Conservation (phyloP, 2,329 filamentous ascomycete genomes). For the Fusarium stilboides region DNA sequence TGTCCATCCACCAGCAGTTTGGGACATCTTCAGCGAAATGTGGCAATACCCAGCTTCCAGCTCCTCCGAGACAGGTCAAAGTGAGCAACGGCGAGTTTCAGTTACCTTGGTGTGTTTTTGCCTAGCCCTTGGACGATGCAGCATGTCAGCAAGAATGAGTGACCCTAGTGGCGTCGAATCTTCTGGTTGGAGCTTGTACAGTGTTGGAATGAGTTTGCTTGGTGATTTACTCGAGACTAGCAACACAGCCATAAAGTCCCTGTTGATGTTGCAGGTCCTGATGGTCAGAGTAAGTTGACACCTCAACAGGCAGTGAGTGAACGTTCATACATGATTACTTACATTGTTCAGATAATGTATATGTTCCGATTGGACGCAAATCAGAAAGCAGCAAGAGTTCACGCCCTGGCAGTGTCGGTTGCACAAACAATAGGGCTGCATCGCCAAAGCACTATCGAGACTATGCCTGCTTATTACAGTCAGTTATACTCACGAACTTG, state of each 20-base stretch:
- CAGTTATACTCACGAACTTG: conserved; percentile 37
- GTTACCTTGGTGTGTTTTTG: conserved; percentile 38
- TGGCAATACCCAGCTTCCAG: conserved; percentile 32
- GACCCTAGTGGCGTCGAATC: conserved; percentile 36
- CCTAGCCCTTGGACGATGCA: conserved; percentile 37
- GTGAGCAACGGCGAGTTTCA: conserved; percentile 30
- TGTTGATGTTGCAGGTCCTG: conserved; percentile 35
- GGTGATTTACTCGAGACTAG: conserved; percentile 33
- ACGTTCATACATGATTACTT: neutral
- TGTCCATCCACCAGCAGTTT: conserved; percentile 30
- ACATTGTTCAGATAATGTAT: conserved; percentile 28
- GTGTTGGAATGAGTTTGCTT: conserved; percentile 28
- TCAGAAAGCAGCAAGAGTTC: conserved; percentile 31
- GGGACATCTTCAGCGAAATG: conserved; percentile 37
- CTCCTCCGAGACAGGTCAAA: conserved; percentile 12
- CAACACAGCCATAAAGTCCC: conserved; percentile 32
- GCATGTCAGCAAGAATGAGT: conserved; percentile 32
- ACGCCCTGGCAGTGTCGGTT: conserved; percentile 28
- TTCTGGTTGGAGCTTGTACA: conserved; percentile 38
- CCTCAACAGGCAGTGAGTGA: no score
- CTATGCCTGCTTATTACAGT: conserved; percentile 29
- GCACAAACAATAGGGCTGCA: conserved; percentile 37
- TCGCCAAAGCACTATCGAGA: conserved; percentile 31
- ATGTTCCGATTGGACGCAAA: conserved; percentile 40
- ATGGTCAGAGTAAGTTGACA: conserved; percentile 22